A percentile compares a stretch with the other conserved stretches of the same genome.
These are phyloP conservation scores for Tetrapyrgos nigripes DNA, from an alignment of 1,284 basidiomycete genomes.

Conservation along the genomic window DNA sequence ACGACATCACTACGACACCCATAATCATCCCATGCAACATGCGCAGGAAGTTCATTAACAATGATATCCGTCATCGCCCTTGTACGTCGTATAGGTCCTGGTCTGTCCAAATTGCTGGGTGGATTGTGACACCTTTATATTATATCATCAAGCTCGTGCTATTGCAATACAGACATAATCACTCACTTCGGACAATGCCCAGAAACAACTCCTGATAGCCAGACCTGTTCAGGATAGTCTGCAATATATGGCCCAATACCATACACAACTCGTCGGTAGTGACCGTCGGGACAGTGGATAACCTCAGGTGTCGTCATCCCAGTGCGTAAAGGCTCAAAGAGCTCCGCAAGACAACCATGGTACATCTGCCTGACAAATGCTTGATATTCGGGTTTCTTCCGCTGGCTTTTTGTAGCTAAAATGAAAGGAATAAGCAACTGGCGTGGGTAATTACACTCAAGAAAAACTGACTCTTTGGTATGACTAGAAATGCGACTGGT, in stretches of 20 bases:
- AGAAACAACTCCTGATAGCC: constrained; percentile 26
- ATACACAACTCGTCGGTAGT: constrained; percentile 23
- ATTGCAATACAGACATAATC: neutral
- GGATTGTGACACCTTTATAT: neutral
- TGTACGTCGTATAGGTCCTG: constrained; percentile 12
- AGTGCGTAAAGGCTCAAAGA: constrained; percentile 15
- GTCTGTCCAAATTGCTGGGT: constrained; percentile 3
- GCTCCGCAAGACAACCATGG: constrained; percentile 19
- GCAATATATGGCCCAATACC: constrained; percentile 31
- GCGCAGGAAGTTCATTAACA: constrained; percentile 10
- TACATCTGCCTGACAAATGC: constrained; percentile 25
- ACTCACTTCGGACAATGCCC: constrained; percentile 26
- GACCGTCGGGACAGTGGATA: constrained; percentile 22
- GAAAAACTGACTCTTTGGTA: neutral
- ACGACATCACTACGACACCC: constrained; percentile 6
- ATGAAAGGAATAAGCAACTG: neutral
- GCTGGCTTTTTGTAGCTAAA: neutral
- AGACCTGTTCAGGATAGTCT: constrained; percentile 29
- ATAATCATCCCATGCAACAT: constrained; percentile 15
- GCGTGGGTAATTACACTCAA: neutral
- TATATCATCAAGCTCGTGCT: neutral
- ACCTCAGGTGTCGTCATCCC: constrained; percentile 21
- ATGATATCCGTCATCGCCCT: neutral
- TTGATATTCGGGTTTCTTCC: constrained; percentile 13
- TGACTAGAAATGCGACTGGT: constrained; percentile 25